phyloP scores from a whole-genome alignment of 2,329 filamentous ascomycete species.

The Beauveria australis region DNA sequence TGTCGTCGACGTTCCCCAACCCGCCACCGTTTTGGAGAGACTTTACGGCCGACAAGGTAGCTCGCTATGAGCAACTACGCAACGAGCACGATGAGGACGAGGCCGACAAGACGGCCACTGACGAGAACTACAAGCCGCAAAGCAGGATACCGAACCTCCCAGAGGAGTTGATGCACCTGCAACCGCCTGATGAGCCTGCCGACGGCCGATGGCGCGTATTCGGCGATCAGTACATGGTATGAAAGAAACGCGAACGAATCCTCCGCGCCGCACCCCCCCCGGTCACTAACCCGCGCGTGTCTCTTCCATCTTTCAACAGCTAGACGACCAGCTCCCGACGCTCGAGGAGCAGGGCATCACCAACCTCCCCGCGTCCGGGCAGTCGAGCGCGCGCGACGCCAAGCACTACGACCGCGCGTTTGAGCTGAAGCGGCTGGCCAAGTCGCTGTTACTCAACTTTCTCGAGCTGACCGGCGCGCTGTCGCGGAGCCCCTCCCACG shows the following conservation, averaged over 20 bases:
- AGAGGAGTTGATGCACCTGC: conserved; percentile 63
- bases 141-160: conserved; percentile 47
- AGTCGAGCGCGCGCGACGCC: conserved; percentile 36
- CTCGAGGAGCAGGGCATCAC: conserved; percentile 64
- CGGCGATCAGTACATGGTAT: conserved; percentile 55
- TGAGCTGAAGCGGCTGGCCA: conserved; percentile 68
- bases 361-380: conserved; percentile 46
- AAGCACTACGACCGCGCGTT: conserved; percentile 55
- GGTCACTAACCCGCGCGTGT: background rate
- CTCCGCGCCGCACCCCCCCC: background rate
- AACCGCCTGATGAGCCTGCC: conserved; percentile 69
- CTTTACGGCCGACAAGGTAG: conserved; percentile 70
- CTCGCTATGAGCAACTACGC: conserved; percentile 41
- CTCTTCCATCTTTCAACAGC: conserved; percentile 22
- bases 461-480: conserved; percentile 64
- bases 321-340: conserved; percentile 54
- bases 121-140: conserved; percentile 22
- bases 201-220: conserved; percentile 69
- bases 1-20: conserved; percentile 67
- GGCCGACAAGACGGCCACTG: conserved; percentile 13
- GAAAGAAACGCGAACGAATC: conserved; percentile 1
- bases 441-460: conserved; percentile 81
- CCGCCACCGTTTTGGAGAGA: conserved; percentile 86
- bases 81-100: conserved; percentile 28
- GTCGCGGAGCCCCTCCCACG: conserved; percentile 32